Percentiles rank a stretch among this genome's conserved stretches.
phyloP scores from a whole-genome alignment of 2,329 filamentous ascomycete genomes.

The Fusarium denticulatum region DNA sequence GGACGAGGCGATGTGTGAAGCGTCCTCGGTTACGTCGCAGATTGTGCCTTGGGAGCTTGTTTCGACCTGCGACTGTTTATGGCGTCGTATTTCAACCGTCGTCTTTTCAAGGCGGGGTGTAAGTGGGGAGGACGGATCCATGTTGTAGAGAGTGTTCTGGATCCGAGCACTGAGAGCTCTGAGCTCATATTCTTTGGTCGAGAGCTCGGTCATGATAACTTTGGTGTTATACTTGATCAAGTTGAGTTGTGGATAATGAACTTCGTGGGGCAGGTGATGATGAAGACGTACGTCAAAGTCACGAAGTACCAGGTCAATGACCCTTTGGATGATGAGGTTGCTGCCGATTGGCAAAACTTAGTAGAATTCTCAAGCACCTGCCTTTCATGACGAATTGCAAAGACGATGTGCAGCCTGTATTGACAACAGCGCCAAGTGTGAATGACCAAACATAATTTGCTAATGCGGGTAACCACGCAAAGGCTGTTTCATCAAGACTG shows the following conservation, averaged over 20 bases:
- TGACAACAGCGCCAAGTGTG: neutral
- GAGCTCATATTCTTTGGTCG: neutral
- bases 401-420: neutral
- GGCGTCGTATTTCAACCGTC: neutral
- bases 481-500: neutral
- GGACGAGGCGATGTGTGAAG: no score
- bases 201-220: neutral
- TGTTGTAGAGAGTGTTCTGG: neutral
- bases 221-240: no score
- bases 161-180: neutral
- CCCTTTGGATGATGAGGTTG: neutral
- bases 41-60: neutral
- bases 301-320: no score
- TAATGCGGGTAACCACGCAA: neutral
- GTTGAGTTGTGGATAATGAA: neutral
- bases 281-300: neutral
- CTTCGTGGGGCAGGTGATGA: rapidly evolving
- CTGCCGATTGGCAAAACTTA: neutral
- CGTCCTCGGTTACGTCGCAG: no score
- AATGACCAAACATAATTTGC: neutral
- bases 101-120: neutral
- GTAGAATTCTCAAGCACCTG: neutral
- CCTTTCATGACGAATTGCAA: neutral
- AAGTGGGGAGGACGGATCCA: neutral
- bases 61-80: neutral